phyloP scores from a whole-genome alignment of 176 grass and related monocot genomes.

The sorghum (Sorghum bicolor) region Sorghum_bicolor_NCBIv3 NC_012870.2:10530501-10531000 shows the following conservation, averaged over 20 bases:
- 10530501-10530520: not conserved
- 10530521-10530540: too few species aligned
- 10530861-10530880: too few species aligned
- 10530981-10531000: too few species aligned
- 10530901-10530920: too few species aligned
- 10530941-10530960: too few species aligned
- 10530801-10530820: too few species aligned
- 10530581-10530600: not conserved
- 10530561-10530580: not conserved
- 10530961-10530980: too few species aligned
- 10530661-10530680: not conserved
- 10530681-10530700: not conserved
- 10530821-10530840: too few species aligned
- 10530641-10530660: not conserved
- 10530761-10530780: not conserved
- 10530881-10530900: too few species aligned
- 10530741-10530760: not conserved
- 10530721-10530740: not conserved
- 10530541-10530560: too few species aligned
- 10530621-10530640: not conserved
- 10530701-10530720: not conserved
- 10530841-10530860: too few species aligned
- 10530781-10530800: not conserved
- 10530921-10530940: too few species aligned
- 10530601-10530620: not conserved